phyloP scores from a whole-genome alignment of 2,329 filamentous ascomycete species.

The Didymella pomorum region DNA sequence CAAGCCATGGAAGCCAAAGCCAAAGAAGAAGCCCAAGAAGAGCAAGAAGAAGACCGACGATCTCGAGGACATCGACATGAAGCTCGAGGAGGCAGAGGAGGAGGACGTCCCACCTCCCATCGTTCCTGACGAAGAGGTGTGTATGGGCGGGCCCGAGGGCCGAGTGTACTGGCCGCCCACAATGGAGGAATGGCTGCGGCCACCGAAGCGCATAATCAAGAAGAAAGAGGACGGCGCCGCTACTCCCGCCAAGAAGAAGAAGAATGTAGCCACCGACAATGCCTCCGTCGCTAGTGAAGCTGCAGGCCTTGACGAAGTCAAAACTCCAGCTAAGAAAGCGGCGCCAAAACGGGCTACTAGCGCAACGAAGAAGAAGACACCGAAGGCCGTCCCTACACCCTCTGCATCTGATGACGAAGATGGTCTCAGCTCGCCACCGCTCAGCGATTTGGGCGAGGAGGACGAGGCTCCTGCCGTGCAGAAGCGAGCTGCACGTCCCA shows the following conservation, averaged over 20 bases:
- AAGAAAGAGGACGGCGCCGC: conserved; percentile 56
- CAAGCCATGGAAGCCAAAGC: conserved; percentile 53
- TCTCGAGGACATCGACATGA: conserved; percentile 49
- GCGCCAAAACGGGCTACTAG: conserved; percentile 38
- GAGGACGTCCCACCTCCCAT: conserved; percentile 49
- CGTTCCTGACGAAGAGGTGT: conserved; percentile 73
- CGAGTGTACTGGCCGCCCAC: conserved; percentile 91
- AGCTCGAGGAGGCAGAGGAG: conserved; percentile 52
- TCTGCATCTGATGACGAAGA: conserved; percentile 51
- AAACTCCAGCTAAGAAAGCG: conserved; percentile 51
- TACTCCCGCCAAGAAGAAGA: conserved; percentile 43
- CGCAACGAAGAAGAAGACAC: conserved; percentile 49
- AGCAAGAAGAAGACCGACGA: conserved; percentile 54
- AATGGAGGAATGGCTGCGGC: conserved; percentile 89
- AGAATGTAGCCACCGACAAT: conserved; percentile 34
- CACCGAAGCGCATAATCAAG: conserved; percentile 75
- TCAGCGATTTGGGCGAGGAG: conserved; percentile 52
- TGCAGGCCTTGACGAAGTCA: conserved; percentile 44
- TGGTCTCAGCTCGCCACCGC: conserved; percentile 45
- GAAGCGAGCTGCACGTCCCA: conserved; percentile 36
- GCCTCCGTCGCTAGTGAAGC: conserved; percentile 36
- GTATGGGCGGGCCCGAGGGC: conserved; percentile 83
- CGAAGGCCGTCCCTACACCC: conserved; percentile 54
- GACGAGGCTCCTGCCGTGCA: conserved; percentile 32
- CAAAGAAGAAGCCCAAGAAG: conserved; percentile 57